A percentile compares a stretch with the other conserved stretches of the same genome.
phyloP scores from a whole-genome alignment of 371 early-diverging fungal species.

The Mortierella sp. region DNA sequence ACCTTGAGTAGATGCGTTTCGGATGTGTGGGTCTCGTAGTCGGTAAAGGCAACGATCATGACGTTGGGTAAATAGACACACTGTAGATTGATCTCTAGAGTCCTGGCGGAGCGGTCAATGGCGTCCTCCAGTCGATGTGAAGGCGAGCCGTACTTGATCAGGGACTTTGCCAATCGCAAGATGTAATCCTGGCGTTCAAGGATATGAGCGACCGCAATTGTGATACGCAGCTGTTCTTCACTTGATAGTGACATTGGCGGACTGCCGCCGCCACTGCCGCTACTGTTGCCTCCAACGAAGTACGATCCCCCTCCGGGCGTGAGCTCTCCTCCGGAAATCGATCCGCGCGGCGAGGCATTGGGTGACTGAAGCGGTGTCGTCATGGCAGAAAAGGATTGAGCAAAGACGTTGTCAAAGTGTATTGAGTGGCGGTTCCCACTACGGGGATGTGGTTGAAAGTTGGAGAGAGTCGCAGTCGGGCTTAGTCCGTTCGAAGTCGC shows the following conservation, averaged over 20 bases:
- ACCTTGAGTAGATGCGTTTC: slow-evolving; percentile 77
- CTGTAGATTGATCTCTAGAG: slow-evolving; percentile 68
- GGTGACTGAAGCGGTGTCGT: slow-evolving; percentile 40
- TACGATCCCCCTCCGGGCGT: slow-evolving; percentile 2
- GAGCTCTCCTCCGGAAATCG: slow-evolving; percentile 29
- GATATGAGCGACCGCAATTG: slow-evolving; percentile 68
- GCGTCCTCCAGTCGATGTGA: slow-evolving; percentile 81
- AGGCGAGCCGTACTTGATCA: slow-evolving; percentile 81
- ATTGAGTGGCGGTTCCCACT: slow-evolving; percentile 19
- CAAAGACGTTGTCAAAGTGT: slow-evolving; percentile 29
- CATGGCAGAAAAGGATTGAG: slow-evolving; percentile 16
- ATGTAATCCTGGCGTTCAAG: slow-evolving; percentile 77
- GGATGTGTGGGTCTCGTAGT: slow-evolving; percentile 77
- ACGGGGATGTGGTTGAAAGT: slow-evolving; percentile 22
- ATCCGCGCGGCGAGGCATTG: slow-evolving; percentile 30
- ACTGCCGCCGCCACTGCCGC: neutral
- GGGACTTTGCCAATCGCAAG: slow-evolving; percentile 72
- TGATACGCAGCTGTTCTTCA: slow-evolving; percentile 68
- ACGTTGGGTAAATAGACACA: slow-evolving; percentile 73
- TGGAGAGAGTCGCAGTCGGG: slow-evolving; percentile 12
- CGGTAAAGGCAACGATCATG: slow-evolving; percentile 78
- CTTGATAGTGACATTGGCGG: slow-evolving; percentile 19
- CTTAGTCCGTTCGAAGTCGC: neutral
- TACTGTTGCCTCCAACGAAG: neutral
- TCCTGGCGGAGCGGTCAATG: slow-evolving; percentile 65